Conservation (phyloP, 2,329 filamentous ascomycete genomes). For the Aureobasidium vineae region DNA sequence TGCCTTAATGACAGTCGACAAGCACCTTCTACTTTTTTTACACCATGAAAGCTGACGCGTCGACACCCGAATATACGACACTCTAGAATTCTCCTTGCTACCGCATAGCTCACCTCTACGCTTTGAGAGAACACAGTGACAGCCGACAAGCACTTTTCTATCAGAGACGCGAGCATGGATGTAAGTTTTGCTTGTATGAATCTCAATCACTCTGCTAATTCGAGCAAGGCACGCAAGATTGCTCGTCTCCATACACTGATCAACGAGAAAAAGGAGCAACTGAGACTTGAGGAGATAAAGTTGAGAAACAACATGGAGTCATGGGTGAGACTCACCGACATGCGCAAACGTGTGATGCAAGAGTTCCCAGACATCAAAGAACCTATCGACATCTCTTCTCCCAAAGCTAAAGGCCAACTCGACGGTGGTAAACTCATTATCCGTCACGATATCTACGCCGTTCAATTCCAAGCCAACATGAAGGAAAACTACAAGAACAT, state of each 20-base stretch:
- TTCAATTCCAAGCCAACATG: background rate
- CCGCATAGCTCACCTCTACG: too few species aligned
- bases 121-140: background rate
- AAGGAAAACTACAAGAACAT: conserved; percentile 1
- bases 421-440: background rate
- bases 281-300: background rate
- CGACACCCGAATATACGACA: too few species aligned
- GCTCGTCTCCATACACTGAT: background rate
- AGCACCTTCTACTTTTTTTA: too few species aligned
- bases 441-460: background rate
- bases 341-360: background rate
- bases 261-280: background rate
- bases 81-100: too few species aligned
- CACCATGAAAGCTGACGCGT: too few species aligned
- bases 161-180: background rate
- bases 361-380: background rate
- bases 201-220: background rate
- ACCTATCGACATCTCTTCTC: background rate
- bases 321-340: background rate
- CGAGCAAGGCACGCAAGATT: background rate
- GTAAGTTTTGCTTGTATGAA: background rate
- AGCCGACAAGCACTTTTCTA: background rate
- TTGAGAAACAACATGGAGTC: background rate
- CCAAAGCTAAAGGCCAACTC: background rate
- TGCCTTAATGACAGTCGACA: too few species aligned